Percentiles rank a stretch among this genome's conserved stretches.
Evolutionary conservation across 331 rosid genomes (phyloP).

Genomic region (Quercus tomentella): DNA sequence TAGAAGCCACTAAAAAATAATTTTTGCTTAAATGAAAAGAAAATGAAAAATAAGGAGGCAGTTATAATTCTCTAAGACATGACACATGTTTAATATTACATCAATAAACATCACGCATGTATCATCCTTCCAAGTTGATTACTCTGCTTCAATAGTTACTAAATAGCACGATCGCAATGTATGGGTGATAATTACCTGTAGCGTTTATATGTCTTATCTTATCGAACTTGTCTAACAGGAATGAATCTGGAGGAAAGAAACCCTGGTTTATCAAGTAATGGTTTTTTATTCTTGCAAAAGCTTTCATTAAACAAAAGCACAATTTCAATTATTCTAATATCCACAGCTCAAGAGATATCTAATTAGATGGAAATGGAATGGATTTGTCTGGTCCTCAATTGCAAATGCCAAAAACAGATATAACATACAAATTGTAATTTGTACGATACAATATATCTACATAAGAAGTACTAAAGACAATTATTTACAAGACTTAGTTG

Average conservation of each 20-base stretch:
- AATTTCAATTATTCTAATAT: not conserved
- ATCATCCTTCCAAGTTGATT: not conserved
- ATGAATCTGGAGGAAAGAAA: constrained; percentile 78
- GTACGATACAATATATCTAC: too few species aligned
- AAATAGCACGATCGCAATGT: too few species aligned
- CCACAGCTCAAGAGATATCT: not conserved
- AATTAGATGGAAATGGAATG: not conserved
- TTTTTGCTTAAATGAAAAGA: too few species aligned
- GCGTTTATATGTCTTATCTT: constrained; percentile 79
- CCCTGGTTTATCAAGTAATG: constrained; percentile 72
- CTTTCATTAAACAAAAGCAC: constrained; percentile 20
- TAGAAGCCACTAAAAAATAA: too few species aligned
- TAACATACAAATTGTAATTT: too few species aligned
- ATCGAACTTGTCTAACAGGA: constrained; percentile 74
- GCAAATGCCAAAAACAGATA: too few species aligned
- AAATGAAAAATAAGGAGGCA: too few species aligned
- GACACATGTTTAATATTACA: too few species aligned
- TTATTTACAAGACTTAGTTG: not conserved
- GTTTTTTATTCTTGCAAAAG: constrained; percentile 95
- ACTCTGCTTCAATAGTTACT: not conserved
- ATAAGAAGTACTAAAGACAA: too few species aligned
- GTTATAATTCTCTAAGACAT: too few species aligned
- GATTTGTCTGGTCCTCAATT: not conserved
- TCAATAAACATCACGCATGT: not conserved
- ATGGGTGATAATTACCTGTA: constrained; percentile 51